Evolutionary conservation across 495 filamentous ascomycete species (phyloP).

Genomic region (Tuber indicum): DNA sequence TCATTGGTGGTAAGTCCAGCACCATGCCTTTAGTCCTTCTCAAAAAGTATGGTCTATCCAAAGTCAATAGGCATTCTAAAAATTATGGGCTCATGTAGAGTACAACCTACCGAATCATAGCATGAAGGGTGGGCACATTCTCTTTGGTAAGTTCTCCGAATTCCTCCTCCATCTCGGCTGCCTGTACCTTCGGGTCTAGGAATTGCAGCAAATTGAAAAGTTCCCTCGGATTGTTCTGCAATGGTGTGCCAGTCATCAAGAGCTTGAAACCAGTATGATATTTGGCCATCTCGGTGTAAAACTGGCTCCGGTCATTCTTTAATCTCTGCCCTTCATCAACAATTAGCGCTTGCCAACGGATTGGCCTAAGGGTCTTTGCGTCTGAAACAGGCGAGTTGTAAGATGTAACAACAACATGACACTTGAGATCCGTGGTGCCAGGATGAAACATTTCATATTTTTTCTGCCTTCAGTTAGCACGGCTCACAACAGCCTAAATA

Average conservation of each 20-base stretch:
- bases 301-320: constrained; percentile 80
- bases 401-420: constrained; percentile 89
- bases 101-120: constrained; percentile 57
- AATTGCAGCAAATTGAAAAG: constrained; percentile 95
- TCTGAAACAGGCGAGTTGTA: constrained; percentile 78
- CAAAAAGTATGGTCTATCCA: constrained; percentile 49
- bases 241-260: constrained; percentile 79
- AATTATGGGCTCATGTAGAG: constrained; percentile 50
- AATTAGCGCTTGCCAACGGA: constrained; percentile 81
- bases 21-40: constrained; percentile 84
- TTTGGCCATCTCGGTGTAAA: constrained; percentile 65
- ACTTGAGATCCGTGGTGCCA: constrained; percentile 55
- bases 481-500: neutral
- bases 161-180: constrained; percentile 63
- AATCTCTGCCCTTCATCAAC: constrained; percentile 95
- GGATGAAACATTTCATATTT: constrained; percentile 77
- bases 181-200: constrained; percentile 63
- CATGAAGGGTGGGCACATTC: constrained; percentile 71
- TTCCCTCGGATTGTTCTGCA: constrained; percentile 93
- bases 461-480: constrained; percentile 8
- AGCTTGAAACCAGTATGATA: constrained; percentile 73
- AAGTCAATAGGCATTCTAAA: constrained; percentile 8
- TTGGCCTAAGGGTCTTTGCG: constrained; percentile 56
- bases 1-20: constrained; percentile 79
- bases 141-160: constrained; percentile 70